Conservation (phyloP, 2,329 filamentous ascomycete species). For the Colletotrichum musicola region DNA sequence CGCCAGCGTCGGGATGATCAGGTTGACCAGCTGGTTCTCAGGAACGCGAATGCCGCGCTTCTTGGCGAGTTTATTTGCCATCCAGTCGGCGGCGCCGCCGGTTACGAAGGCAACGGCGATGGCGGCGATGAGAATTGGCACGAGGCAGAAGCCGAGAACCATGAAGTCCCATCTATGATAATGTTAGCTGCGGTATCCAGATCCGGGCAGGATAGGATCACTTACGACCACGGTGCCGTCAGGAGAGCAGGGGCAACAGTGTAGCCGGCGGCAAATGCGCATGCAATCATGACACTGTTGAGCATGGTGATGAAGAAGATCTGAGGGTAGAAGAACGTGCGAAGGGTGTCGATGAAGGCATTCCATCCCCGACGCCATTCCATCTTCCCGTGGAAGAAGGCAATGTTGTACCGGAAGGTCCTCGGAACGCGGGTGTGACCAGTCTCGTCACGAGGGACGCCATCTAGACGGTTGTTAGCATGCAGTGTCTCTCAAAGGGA, state of each 20-base stretch:
- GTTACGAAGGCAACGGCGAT: conserved; percentile 48
- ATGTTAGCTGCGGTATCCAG: neutral
- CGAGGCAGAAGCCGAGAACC: conserved; percentile 44
- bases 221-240: conserved; percentile 35
- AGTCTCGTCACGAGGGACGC: conserved; percentile 39
- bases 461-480: conserved; percentile 36
- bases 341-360: conserved; percentile 46
- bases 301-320: conserved; percentile 49
- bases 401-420: conserved; percentile 47
- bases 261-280: conserved; percentile 45
- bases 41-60: conserved; percentile 46
- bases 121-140: conserved; percentile 47
- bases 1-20: conserved; percentile 46
- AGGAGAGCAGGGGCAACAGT: conserved; percentile 35
- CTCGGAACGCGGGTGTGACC: conserved; percentile 37
- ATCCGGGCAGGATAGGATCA: neutral
- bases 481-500: accelerated
- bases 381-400: conserved; percentile 46
- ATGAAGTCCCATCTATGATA: conserved; percentile 45
- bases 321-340: conserved; percentile 49
- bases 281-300: conserved; percentile 48
- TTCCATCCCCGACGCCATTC: conserved; percentile 43
- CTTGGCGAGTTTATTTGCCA: conserved; percentile 46
- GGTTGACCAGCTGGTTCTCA: conserved; percentile 49
- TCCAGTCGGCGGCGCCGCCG: conserved; percentile 46